phyloP scores from a whole-genome alignment of 1,139 yeast genomes.

The Candida albicans region DNA sequence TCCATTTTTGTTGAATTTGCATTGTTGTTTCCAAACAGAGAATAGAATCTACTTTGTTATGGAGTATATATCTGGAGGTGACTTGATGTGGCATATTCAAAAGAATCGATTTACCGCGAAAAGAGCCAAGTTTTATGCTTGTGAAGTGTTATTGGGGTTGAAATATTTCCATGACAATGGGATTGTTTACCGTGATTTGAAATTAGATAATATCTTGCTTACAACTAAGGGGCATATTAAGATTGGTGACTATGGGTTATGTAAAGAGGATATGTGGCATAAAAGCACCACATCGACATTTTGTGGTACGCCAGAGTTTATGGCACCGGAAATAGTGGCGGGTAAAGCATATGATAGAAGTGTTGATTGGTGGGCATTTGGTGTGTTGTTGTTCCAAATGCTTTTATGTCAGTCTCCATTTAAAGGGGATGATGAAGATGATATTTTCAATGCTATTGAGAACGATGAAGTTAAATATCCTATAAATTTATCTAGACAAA shows the following conservation, averaged over 20 bases:
- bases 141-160: slow-evolving; percentile 88
- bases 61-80: slow-evolving; percentile 98
- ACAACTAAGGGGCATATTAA: slow-evolving; percentile 94
- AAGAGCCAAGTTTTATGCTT: slow-evolving; percentile 95
- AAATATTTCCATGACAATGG: slow-evolving; percentile 95
- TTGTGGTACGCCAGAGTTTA: slow-evolving; percentile 98
- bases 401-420: slow-evolving; percentile 94
- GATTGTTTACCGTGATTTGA: slow-evolving; percentile 93
- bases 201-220: slow-evolving; percentile 86
- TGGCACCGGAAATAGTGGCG: slow-evolving; percentile 97
- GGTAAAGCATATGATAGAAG: slow-evolving; percentile 91
- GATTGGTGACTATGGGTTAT: slow-evolving; percentile 94
- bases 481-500: slow-evolving; percentile 95
- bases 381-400: slow-evolving; percentile 95
- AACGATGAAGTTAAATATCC: slow-evolving; percentile 98
- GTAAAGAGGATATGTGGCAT: slow-evolving; percentile 94
- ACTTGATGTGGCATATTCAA: slow-evolving; percentile 98
- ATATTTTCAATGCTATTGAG: slow-evolving; percentile 94
- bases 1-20: slow-evolving; percentile 88
- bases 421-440: slow-evolving; percentile 98
- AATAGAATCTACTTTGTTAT: slow-evolving; percentile 95
- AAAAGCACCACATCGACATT: slow-evolving; percentile 92
- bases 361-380: slow-evolving; percentile 99
- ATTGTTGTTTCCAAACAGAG: slow-evolving; percentile 97
- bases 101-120: slow-evolving; percentile 84